A percentile compares a stretch with the other conserved stretches of the same genome.
Evolutionary conservation across 1,139 yeast genomes (phyloP).

Genomic region (Nakaseomyces uthaithaninus): DNA sequence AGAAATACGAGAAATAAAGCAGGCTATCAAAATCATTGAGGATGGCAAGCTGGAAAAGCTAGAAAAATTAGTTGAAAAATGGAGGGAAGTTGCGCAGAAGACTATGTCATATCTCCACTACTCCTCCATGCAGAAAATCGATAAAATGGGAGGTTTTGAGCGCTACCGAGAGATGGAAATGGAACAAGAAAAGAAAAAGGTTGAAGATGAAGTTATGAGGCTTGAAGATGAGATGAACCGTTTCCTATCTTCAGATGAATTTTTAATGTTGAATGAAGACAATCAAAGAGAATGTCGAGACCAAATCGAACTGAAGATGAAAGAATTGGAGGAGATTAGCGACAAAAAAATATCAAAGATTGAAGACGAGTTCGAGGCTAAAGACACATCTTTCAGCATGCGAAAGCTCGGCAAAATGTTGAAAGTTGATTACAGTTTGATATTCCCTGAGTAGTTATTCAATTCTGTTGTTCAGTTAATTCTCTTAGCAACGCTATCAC

Average conservation of each 20-base stretch:
- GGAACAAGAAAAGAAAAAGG: conserved; percentile 30
- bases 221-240: conserved; percentile 34
- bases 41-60: conserved; percentile 27
- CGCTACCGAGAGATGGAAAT: conserved; percentile 35
- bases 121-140: conserved; percentile 36
- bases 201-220: conserved; percentile 33
- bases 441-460: conserved; percentile 29
- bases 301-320: conserved; percentile 22
- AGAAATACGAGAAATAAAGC: conserved; percentile 29
- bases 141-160: conserved; percentile 40
- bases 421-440: conserved; percentile 36
- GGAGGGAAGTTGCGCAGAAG: conserved; percentile 39
- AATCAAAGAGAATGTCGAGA: conserved; percentile 31
- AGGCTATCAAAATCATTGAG: conserved; percentile 33
- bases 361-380: conserved; percentile 24
- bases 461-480: too few relatives aligned
- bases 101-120: conserved; percentile 39
- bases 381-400: conserved; percentile 36
- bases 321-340: conserved; percentile 20
- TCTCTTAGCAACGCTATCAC: too few relatives aligned
- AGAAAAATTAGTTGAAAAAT: conserved; percentile 33
- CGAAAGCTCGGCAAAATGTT: conserved; percentile 37
- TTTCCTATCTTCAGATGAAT: conserved; percentile 34
- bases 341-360: conserved; percentile 23
- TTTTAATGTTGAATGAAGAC: conserved; percentile 30